A percentile compares a stretch with the other conserved stretches of the same genome.
These are phyloP conservation scores for Coleophoma crateriformis DNA, from an alignment of 2,329 filamentous ascomycete genomes.

Conservation along the genomic window DNA sequence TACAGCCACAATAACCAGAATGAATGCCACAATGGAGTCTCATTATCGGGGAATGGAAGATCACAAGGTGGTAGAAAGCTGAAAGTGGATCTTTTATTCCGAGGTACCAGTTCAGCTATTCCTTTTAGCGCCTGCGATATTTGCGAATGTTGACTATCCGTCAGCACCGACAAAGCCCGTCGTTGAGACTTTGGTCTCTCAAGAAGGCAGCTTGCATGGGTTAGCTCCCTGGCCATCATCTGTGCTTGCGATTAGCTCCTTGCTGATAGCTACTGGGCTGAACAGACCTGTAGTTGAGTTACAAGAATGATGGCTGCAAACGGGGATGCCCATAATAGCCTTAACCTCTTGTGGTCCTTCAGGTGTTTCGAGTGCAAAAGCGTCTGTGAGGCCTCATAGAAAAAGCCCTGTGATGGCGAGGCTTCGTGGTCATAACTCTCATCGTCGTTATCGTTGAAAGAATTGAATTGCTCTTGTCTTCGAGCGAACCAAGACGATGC, in stretches of 20 bases:
- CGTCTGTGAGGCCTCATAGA: constrained; percentile 5
- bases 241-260: not conserved
- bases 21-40: constrained; percentile 4
- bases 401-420: constrained; percentile 4
- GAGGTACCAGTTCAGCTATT: constrained; percentile 4
- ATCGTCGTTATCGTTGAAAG: constrained; percentile 4
- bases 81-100: constrained; percentile 2
- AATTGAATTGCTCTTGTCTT: constrained; percentile 2
- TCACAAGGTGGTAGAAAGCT: constrained; percentile 1
- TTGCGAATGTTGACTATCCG: constrained; percentile 5
- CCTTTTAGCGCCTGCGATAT: constrained; percentile 5
- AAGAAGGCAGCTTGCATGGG: constrained; percentile 2
- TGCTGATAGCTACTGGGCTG: too few species aligned
- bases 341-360: constrained; percentile 1
- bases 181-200: constrained; percentile 6
- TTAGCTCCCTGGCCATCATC: constrained; percentile 5
- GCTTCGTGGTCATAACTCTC: constrained; percentile 2
- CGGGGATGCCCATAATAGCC: constrained; percentile 3
- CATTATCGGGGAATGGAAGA: not conserved
- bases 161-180: constrained; percentile 2
- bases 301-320: constrained; percentile 6
- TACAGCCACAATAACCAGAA: constrained; percentile 7
- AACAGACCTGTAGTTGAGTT: constrained; percentile 1
- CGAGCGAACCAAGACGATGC: not conserved
- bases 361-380: constrained; percentile 2